phyloP scores from a whole-genome alignment of 2,329 filamentous ascomycete species.

The Exophiala bonariae region DNA sequence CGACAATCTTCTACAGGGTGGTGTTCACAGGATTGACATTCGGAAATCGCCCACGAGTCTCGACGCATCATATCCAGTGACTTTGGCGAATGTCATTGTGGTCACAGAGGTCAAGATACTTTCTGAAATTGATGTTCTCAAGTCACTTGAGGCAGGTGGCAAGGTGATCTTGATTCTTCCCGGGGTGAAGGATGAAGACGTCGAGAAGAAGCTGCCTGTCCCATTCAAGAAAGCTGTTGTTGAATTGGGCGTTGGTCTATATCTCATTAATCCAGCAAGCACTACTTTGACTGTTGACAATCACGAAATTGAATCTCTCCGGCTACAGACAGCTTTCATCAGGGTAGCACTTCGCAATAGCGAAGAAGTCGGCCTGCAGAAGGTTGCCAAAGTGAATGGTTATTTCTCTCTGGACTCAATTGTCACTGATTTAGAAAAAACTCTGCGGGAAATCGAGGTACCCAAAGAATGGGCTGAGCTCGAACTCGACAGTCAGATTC shows the following conservation, averaged over 20 bases:
- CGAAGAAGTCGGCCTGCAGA: slow-evolving; percentile 62
- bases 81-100: slow-evolving; percentile 74
- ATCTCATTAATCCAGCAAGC: slow-evolving; percentile 70
- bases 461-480: slow-evolving; percentile 78
- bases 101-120: slow-evolving; percentile 80
- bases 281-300: slow-evolving; percentile 69
- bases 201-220: slow-evolving; percentile 79
- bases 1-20: slow-evolving; percentile 69
- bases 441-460: slow-evolving; percentile 71
- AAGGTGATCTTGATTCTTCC: slow-evolving; percentile 75
- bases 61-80: slow-evolving; percentile 79
- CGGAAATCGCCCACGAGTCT: slow-evolving; percentile 79
- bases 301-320: slow-evolving; percentile 59
- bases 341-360: slow-evolving; percentile 70
- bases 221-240: slow-evolving; percentile 70
- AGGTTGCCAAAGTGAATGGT: slow-evolving; percentile 63
- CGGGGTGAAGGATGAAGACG: slow-evolving; percentile 80
- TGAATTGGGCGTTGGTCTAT: slow-evolving; percentile 69
- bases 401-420: slow-evolving; percentile 62
- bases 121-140: slow-evolving; percentile 72
- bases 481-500: slow-evolving; percentile 57
- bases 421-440: slow-evolving; percentile 61
- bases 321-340: slow-evolving; percentile 81
- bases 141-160: slow-evolving; percentile 68
- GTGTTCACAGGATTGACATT: slow-evolving; percentile 79